Conservation (phyloP, 1,284 basidiomycete species). For the Moniliella sp. region DNA sequence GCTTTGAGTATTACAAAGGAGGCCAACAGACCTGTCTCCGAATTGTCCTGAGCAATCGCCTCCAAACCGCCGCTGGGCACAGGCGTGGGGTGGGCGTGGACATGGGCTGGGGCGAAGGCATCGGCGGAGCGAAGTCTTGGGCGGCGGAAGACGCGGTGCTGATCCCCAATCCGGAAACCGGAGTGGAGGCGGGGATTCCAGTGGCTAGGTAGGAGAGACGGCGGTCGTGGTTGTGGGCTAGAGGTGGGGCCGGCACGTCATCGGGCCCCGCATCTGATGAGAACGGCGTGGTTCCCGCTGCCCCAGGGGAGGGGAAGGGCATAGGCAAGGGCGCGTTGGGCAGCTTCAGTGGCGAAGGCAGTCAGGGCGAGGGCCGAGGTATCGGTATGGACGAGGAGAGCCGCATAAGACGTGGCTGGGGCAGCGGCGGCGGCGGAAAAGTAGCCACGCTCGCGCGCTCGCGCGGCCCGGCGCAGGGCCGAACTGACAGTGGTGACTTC, state of each 20-base stretch:
- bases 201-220: background rate
- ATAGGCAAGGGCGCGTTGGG: background rate
- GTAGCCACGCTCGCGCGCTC: background rate
- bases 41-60: constrained; percentile 1
- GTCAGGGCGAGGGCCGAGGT: background rate
- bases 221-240: too few species aligned
- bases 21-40: constrained; percentile 45
- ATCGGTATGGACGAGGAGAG: background rate
- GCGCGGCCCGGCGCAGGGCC: constrained; percentile 57
- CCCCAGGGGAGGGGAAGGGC: background rate
- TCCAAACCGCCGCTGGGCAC: too few species aligned
- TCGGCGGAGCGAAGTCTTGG: too few species aligned
- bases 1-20: constrained; percentile 71
- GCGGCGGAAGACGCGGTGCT: too few species aligned
- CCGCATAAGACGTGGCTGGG: background rate
- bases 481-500: constrained; percentile 81
- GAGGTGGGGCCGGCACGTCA: background rate
- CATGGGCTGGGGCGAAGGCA: too few species aligned
- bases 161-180: too few species aligned
- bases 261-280: background rate
- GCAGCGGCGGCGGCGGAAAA: background rate
- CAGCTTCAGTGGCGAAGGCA: background rate
- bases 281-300: background rate
- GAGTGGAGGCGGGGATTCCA: too few species aligned
- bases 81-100: too few species aligned